Percentiles rank a stretch among this genome's conserved stretches.
phyloP scores from a whole-genome alignment of 2,329 filamentous ascomycete genomes.

The Stagonosporopsis tanaceti region DNA sequence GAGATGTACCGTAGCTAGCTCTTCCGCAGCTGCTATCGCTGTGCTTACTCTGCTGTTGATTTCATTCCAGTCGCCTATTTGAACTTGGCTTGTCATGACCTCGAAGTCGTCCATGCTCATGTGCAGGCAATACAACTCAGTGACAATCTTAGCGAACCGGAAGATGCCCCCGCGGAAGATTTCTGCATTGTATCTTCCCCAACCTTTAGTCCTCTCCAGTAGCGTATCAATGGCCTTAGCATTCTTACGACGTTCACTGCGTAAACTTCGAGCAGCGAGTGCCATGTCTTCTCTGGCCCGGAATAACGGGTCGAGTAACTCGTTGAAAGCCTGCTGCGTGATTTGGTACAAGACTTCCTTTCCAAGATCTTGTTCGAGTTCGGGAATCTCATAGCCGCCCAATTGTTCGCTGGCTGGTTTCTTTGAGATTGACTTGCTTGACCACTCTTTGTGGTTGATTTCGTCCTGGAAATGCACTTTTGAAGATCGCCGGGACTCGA shows the following conservation, averaged over 20 bases:
- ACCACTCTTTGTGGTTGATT: slow-evolving; percentile 72
- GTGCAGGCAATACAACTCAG: slow-evolving; percentile 30
- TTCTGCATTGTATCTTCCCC: slow-evolving; percentile 22
- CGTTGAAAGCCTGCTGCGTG: slow-evolving; percentile 91
- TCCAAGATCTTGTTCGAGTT: slow-evolving; percentile 81
- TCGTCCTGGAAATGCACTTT: slow-evolving; percentile 81
- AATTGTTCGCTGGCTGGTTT: slow-evolving; percentile 72
- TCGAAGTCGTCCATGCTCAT: slow-evolving; percentile 18
- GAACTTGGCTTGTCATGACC: background rate
- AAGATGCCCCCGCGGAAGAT: slow-evolving; percentile 36
- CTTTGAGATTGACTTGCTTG: slow-evolving; percentile 77
- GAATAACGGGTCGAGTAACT: slow-evolving; percentile 88
- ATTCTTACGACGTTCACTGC: slow-evolving; percentile 38
- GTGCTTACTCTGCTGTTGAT: slow-evolving; percentile 20
- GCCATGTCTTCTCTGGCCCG: slow-evolving; percentile 79
- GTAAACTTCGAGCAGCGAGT: slow-evolving; percentile 64
- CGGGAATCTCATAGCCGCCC: slow-evolving; percentile 80
- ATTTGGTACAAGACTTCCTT: slow-evolving; percentile 91
- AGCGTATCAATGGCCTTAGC: slow-evolving; percentile 30
- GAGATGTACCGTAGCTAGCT: slow-evolving; percentile 20
- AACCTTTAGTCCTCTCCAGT: slow-evolving; percentile 2
- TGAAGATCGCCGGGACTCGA: slow-evolving; percentile 75
- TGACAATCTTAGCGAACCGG: slow-evolving; percentile 35
- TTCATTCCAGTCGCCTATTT: background rate
- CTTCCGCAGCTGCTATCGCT: slow-evolving; percentile 29